Base-by-base conservation (phyloP, 345 rosid genomes). In the Raphanus sativus region DNA sequence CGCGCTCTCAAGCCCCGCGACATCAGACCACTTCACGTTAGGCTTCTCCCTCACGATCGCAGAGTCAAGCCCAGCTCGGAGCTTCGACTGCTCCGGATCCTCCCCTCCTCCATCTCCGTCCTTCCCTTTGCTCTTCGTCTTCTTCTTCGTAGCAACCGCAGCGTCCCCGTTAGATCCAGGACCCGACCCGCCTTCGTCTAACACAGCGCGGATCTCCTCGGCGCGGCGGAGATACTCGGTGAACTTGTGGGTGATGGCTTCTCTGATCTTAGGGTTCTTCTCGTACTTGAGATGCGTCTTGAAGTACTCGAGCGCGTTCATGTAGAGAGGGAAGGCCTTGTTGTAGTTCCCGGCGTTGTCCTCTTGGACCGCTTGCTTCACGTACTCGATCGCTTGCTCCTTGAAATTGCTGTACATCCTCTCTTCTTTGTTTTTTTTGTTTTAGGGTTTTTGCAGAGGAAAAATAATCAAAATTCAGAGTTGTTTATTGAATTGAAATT, bases 381-480 rank as follows among this genome's bases (percentile, higher is more conserved):
- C 98, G 81, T 88, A 93, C 90, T 93, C 97, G 73, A 89, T 89
- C 28, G 94, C 98, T 82, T 92, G 94, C 77, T 90, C 96, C 84
- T 89, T 92, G 85, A 92, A 92, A 87, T 92, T 90, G 90, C 94
- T 89, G 73, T 92, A 92, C 96, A 92, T 90, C 25, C 25, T 24
- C 38, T 34, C 8, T 34, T 33, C 5, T 33, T 32, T n/a, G n/a
- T n/a, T n/a, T 33, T 34, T 34, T 34, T 77, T 60, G 21, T 77
- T 77, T 64, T 77, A 36, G 2, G 63, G 64, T 68, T 7, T 32
- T 42, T 21, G 1, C 29, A 2, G 29, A 52, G 8, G 3, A 28
- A 62, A 62, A 15, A 16, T 34, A 54, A 54, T 16, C 58, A 2
- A 72, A 11, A 45, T 42, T 42, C 59, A 42, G 25, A 2, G 2